A percentile compares a stretch with the other conserved stretches of the same genome.
These are phyloP conservation scores for Leccinum aurantiacum DNA, from an alignment of 768 basidiomycete genomes.

Conservation along the genomic window DNA sequence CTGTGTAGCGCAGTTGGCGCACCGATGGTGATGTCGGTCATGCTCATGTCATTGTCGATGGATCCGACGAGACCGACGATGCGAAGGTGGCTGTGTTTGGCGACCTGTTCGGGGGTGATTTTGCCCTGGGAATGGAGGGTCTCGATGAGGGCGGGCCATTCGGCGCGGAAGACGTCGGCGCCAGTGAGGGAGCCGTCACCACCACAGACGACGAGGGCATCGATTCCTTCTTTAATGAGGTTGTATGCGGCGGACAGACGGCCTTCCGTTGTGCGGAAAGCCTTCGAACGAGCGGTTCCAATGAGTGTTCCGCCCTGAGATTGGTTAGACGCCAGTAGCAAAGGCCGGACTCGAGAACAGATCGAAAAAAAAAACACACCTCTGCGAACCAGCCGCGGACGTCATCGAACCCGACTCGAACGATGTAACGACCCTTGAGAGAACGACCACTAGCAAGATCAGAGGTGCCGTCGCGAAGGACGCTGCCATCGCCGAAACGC, in stretches of 20 bases:
- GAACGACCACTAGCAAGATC: constrained; percentile 66
- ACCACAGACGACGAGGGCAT: constrained; percentile 95
- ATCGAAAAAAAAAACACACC: constrained; percentile 42
- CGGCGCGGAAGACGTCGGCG: constrained; percentile 88
- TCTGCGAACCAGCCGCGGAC: constrained; percentile 93
- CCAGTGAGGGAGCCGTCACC: constrained; percentile 97
- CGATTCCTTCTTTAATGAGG: constrained; percentile 94
- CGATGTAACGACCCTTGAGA: constrained; percentile 89
- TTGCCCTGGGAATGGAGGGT: constrained; percentile 67
- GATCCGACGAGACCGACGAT: constrained; percentile 99
- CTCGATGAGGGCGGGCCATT: constrained; percentile 88
- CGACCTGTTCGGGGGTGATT: constrained; percentile 73
- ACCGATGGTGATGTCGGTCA: constrained; percentile 97
- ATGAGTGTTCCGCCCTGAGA: constrained; percentile 89
- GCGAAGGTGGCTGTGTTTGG: constrained; percentile 78
- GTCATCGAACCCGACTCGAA: constrained; percentile 97
- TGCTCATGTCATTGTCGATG: constrained; percentile 98
- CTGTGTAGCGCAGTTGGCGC: constrained; percentile 93
- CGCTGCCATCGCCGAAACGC: constrained; percentile 77
- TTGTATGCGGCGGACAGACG: constrained; percentile 87
- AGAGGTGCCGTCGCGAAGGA: constrained; percentile 79
- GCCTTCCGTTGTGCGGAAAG: constrained; percentile 86
- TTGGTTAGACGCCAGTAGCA: background rate
- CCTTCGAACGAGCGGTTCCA: constrained; percentile 84
- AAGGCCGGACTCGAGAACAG: too few species aligned